A percentile compares a stretch with the other conserved stretches of the same genome.
Conservation (phyloP, 1,284 basidiomycete species). For the Malassezia restricta region DNA sequence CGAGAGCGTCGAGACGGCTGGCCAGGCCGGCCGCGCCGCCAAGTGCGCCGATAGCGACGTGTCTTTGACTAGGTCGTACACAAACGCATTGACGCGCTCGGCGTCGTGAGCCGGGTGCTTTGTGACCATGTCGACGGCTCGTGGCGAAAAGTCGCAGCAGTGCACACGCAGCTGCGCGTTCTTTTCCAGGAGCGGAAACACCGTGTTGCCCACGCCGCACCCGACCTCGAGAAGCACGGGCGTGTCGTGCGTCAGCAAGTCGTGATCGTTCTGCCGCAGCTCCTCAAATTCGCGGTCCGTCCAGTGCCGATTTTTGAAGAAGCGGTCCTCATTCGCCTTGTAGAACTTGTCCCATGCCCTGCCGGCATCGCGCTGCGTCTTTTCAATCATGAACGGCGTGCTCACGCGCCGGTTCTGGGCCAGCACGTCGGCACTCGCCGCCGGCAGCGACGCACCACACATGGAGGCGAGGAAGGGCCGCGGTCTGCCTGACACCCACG, state of each 20-base stretch:
- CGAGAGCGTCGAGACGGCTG: conserved; percentile 28
- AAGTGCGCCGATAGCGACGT: not conserved
- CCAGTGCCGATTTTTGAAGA: conserved; percentile 48
- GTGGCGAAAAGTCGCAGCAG: conserved; percentile 40
- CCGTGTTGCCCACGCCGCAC: conserved; percentile 44
- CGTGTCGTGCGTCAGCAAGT: conserved; percentile 6
- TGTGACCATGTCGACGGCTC: conserved; percentile 39
- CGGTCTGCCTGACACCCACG: not conserved
- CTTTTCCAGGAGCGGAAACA: conserved; percentile 34
- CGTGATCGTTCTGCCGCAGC: not conserved
- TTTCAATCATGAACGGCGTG: conserved; percentile 24
- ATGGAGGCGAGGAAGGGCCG: not conserved
- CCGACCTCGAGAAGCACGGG: conserved; percentile 40
- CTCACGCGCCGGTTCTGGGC: conserved; percentile 28
- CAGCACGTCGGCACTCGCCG: conserved; percentile 10
- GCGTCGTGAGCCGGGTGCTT: conserved; percentile 27
- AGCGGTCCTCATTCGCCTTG: conserved; percentile 38
- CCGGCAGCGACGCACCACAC: not conserved
- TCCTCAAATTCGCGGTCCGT: conserved; percentile 39
- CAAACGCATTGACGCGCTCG: conserved; percentile 40
- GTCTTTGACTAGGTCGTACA: conserved; percentile 37
- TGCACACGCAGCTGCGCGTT: conserved; percentile 31
- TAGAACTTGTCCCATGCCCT: conserved; percentile 47
- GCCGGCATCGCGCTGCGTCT: conserved; percentile 32
- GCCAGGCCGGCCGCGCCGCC: conserved; percentile 8